Evolutionary conservation across 1,284 basidiomycete genomes (phyloP).

Genomic region (Caloboletus inedulis): DNA sequence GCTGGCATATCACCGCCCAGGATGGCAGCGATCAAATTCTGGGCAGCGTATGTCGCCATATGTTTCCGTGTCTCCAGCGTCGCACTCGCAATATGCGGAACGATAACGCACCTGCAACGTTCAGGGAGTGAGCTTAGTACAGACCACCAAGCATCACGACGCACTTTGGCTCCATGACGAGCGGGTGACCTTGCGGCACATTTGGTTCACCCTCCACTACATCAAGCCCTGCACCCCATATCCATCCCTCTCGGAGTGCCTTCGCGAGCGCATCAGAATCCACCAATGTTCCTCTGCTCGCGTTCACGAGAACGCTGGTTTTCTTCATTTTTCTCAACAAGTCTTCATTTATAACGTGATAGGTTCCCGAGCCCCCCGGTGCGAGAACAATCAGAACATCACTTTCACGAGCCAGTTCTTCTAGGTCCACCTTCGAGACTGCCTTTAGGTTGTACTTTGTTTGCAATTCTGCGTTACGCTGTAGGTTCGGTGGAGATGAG

Average conservation of each 20-base stretch:
- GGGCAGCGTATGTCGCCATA: conserved; percentile 75
- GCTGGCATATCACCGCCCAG: conserved; percentile 54
- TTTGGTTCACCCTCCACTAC: conserved; percentile 93
- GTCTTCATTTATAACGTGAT: conserved; percentile 66
- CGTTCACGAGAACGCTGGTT: conserved; percentile 77
- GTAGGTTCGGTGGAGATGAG: conserved; percentile 40
- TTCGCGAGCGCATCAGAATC: conserved; percentile 85
- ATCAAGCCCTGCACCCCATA: conserved; percentile 92
- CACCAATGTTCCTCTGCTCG: conserved; percentile 77
- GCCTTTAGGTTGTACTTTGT: conserved; percentile 47
- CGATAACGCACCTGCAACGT: conserved; percentile 59
- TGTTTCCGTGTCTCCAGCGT: conserved; percentile 80
- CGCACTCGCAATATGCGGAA: conserved; percentile 91
- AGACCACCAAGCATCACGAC: conserved; percentile 27
- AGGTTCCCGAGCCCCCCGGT: conserved; percentile 71
- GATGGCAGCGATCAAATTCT: conserved; percentile 60
- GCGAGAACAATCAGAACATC: conserved; percentile 86
- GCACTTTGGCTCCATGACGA: conserved; percentile 74
- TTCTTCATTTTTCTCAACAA: conserved; percentile 86
- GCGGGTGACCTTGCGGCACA: conserved; percentile 69
- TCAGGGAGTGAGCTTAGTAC: conserved; percentile 5
- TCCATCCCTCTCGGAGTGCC: conserved; percentile 72
- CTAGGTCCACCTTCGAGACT: conserved; percentile 60
- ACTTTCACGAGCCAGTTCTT: conserved; percentile 67
- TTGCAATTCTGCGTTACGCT: conserved; percentile 53